A percentile compares a stretch with the other conserved stretches of the same genome.
phyloP scores from a whole-genome alignment of 2,329 filamentous ascomycete genomes.

The Hypomyces perniciosus region DNA sequence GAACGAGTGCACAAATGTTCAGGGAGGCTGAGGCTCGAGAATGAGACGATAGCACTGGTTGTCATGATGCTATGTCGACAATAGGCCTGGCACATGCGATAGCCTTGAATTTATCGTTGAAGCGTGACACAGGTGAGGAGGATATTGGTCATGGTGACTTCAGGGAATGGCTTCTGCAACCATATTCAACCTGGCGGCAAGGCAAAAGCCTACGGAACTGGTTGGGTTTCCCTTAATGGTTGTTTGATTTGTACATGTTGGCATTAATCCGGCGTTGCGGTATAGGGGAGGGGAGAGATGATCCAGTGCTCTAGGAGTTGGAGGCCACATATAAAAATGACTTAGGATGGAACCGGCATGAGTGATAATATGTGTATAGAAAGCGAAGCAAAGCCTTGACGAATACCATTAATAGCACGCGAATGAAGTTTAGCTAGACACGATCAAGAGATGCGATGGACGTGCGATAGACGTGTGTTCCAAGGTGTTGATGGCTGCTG shows the following conservation, averaged over 20 bases:
- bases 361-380: conserved; percentile 8
- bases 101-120: no score
- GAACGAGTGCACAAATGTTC: no score
- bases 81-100: no score
- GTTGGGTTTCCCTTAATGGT: neutral
- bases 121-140: neutral
- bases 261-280: conserved; percentile 9
- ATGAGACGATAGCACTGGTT: no score
- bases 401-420: neutral
- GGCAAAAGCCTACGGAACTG: neutral
- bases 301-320: conserved; percentile 5
- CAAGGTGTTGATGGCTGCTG: no score
- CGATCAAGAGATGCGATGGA: no score
- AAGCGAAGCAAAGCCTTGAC: neutral
- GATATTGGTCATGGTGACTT: neutral
- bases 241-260: neutral
- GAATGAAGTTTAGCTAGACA: conserved; percentile 1
- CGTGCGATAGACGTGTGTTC: no score
- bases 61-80: no score
- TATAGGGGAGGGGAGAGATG: neutral
- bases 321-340: conserved; percentile 1
- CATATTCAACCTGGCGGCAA: neutral
- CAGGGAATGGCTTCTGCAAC: neutral
- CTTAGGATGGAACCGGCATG: neutral
- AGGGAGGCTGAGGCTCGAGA: no score